phyloP scores from a whole-genome alignment of 2,329 filamentous ascomycete species.

The Bisporella sp. region DNA sequence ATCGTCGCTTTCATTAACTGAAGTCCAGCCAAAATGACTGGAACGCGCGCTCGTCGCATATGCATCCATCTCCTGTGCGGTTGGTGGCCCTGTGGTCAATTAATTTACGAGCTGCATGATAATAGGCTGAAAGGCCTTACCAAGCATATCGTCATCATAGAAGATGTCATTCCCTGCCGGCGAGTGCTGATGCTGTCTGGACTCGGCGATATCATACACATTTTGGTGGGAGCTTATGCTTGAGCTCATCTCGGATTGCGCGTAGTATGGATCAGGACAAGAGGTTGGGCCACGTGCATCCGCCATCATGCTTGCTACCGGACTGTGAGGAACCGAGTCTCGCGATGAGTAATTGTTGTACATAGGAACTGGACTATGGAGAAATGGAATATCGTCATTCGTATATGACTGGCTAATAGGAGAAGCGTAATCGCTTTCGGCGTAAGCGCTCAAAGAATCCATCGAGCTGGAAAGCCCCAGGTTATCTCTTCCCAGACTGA shows the following conservation, averaged over 20 bases:
- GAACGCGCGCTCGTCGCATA: conserved; percentile 26
- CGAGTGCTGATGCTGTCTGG: conserved; percentile 22
- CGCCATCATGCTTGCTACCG: conserved; percentile 43
- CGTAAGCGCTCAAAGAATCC: conserved; percentile 45
- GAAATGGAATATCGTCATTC: conserved; percentile 48
- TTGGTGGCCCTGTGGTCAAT: conserved; percentile 11
- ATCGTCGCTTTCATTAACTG: conserved; percentile 26
- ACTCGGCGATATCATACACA: conserved; percentile 39
- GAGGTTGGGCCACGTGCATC: conserved; percentile 50
- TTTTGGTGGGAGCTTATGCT: conserved; percentile 55
- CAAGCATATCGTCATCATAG: conserved; percentile 32
- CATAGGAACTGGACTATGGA: conserved; percentile 48
- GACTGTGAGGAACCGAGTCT: conserved; percentile 47
- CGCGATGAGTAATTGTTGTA: conserved; percentile 49
- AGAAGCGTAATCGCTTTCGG: conserved; percentile 49
- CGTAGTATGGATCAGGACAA: conserved; percentile 54
- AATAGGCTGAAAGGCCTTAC: conserved; percentile 24
- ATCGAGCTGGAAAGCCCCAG: conserved; percentile 23
- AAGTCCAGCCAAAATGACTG: conserved; percentile 26
- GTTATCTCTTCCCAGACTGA: conserved; percentile 26
- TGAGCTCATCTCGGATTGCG: conserved; percentile 53
- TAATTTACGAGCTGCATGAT: conserved; percentile 7
- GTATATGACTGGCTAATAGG: conserved; percentile 47
- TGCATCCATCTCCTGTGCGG: conserved; percentile 19
- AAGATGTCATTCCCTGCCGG: conserved; percentile 22